These are phyloP conservation scores for Anisodus acutangulus DNA, from an alignment of 257 asterid species.

Conservation along the genomic window DNA sequence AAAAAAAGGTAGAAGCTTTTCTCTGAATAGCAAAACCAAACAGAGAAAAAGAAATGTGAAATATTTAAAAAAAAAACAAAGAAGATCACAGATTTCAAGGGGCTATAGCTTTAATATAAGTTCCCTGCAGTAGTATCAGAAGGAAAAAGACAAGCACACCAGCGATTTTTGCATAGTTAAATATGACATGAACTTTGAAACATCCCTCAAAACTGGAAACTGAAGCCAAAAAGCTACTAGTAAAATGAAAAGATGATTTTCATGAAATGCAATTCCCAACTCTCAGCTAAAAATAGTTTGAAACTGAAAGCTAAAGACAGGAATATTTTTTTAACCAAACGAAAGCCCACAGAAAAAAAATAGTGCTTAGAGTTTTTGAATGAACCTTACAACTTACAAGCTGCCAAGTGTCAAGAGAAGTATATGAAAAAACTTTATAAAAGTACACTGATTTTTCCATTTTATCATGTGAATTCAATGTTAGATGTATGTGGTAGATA, in stretches of 20 bases:
- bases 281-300: conserved; percentile 32
- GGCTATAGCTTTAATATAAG: conserved; percentile 32
- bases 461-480: neutral
- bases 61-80: neutral
- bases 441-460: neutral
- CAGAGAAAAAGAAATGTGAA: too few species aligned
- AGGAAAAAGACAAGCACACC: conserved; percentile 41
- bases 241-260: neutral
- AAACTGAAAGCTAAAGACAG: conserved; percentile 19
- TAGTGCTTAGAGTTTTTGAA: neutral
- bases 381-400: neutral
- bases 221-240: neutral
- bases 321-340: neutral
- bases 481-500: neutral
- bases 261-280: conserved; percentile 27
- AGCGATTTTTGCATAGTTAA: conserved; percentile 5
- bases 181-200: conserved; percentile 32
- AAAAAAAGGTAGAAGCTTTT: too few species aligned
- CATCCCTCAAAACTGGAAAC: conserved; percentile 29
- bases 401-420: conserved; percentile 9
- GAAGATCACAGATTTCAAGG: conserved; percentile 42
- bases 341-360: conserved; percentile 36
- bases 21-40: too few species aligned
- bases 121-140: conserved; percentile 28
- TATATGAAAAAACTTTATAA: too few species aligned